Conservation (phyloP, 495 filamentous ascomycete genomes). For the Penicillium daleae region DNA sequence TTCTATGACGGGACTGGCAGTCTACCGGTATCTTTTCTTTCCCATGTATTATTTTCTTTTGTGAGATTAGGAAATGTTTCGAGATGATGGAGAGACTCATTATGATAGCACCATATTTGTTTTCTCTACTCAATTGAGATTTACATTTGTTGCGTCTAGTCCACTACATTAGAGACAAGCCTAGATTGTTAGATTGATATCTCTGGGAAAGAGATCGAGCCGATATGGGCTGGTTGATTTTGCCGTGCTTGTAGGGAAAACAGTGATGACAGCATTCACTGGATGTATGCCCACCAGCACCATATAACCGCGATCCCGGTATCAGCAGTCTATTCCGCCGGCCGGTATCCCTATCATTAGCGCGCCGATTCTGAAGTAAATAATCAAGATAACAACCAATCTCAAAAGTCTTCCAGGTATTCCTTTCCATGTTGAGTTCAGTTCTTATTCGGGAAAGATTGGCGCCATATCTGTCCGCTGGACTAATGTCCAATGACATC, state of each 20-base stretch:
- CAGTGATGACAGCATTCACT: constrained; percentile 10
- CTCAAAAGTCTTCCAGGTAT: constrained; percentile 1
- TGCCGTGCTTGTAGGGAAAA: no score
- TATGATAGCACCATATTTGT: not conserved
- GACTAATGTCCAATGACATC: constrained; percentile 4
- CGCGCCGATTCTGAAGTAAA: no score
- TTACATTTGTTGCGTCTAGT: not conserved
- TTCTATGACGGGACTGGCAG: constrained; percentile 9
- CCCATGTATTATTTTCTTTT: not conserved
- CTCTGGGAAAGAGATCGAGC: no score
- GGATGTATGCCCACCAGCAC: not conserved
- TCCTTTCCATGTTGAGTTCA: not conserved
- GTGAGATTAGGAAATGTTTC: not conserved
- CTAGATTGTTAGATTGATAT: not conserved
- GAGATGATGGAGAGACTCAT: not conserved
- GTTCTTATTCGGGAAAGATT: not conserved
- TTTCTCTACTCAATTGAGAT: not conserved
- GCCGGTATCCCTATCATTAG: no score
- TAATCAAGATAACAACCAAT: not conserved
- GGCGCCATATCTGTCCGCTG: not conserved
- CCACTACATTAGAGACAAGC: not conserved
- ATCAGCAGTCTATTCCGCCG: constrained; percentile 3
- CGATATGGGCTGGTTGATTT: no score
- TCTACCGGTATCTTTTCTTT: not conserved
- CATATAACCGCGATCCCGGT: not conserved